phyloP scores from a whole-genome alignment of 140 eudicot genomes.

The Ambrosia hybrid region DNA sequence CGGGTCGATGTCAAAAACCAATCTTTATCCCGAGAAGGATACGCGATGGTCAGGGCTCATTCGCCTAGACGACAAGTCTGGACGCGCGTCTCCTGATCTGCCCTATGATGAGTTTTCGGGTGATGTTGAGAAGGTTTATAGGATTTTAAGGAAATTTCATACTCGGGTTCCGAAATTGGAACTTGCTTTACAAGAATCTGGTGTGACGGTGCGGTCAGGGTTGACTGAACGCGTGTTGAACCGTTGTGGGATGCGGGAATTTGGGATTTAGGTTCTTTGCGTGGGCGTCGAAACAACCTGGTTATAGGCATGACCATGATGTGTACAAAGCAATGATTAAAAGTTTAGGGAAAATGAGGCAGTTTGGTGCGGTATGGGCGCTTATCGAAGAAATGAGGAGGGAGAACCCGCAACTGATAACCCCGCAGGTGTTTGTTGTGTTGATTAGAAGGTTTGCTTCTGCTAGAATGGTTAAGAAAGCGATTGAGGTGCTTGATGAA shows the following conservation, averaged over 20 bases:
- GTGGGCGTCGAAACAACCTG: constrained; percentile 82
- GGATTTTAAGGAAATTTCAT: constrained; percentile 74
- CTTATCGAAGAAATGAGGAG: constrained; percentile 87
- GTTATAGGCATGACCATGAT: constrained; percentile 68
- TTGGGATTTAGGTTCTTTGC: constrained; percentile 78
- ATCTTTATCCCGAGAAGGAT: constrained; percentile 12
- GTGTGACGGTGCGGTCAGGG: constrained; percentile 65
- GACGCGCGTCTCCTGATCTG: constrained; percentile 22
- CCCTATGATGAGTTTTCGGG: constrained; percentile 62
- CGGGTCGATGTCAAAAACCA: constrained; percentile 17
- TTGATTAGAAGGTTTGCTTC: constrained; percentile 87
- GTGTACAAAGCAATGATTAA: constrained; percentile 73
- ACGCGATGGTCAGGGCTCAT: constrained; percentile 47
- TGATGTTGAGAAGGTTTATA: constrained; percentile 75
- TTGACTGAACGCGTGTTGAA: constrained; percentile 72
- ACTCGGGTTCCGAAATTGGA: constrained; percentile 83
- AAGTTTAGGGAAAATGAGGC: constrained; percentile 82
- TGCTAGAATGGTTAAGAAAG: constrained; percentile 82
- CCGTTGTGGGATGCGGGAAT: constrained; percentile 93
- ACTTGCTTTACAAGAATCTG: constrained; percentile 80
- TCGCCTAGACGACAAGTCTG: constrained; percentile 39
- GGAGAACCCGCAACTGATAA: constrained; percentile 64
- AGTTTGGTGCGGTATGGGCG: constrained; percentile 90
- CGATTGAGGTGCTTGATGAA: constrained; percentile 83
- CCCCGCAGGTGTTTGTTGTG: constrained; percentile 71